Conservation (phyloP, 148 eudicot species). For the Cornus suecica region DNA sequence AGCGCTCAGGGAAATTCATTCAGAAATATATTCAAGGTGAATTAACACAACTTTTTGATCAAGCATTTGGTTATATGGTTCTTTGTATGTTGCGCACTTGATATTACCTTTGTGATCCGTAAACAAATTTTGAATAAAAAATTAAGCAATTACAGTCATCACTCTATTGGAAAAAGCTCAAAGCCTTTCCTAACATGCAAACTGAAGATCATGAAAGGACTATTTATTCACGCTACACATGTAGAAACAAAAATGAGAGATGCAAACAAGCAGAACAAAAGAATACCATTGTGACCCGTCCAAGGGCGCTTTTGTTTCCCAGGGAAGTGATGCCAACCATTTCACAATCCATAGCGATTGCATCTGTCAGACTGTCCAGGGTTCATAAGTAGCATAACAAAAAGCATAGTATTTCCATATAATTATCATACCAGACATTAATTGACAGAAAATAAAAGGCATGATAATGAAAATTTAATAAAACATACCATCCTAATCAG, state of each 20-base stretch:
- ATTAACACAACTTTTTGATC: too few relatives aligned
- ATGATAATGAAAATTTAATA: background rate
- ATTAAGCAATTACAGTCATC: too few relatives aligned
- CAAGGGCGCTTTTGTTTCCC: slow-evolving; percentile 97
- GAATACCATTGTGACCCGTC: slow-evolving; percentile 86
- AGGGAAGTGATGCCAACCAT: slow-evolving; percentile 89
- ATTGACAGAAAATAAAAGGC: background rate
- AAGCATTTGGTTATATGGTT: too few relatives aligned
- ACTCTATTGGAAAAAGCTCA: too few relatives aligned
- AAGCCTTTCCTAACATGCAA: too few relatives aligned
- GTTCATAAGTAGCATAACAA: slow-evolving; percentile 5
- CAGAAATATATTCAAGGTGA: too few relatives aligned
- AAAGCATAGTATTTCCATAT: slow-evolving; percentile 7
- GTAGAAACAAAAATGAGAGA: background rate
- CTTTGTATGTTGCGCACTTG: too few relatives aligned
- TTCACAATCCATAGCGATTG: slow-evolving; percentile 91
- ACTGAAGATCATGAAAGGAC: too few relatives aligned
- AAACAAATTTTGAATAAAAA: too few relatives aligned
- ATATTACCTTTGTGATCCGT: too few relatives aligned
- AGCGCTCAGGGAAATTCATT: too few relatives aligned
- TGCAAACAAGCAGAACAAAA: slow-evolving; percentile 5
- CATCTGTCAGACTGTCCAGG: slow-evolving; percentile 59
- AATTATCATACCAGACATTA: background rate
- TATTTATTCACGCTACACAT: background rate
- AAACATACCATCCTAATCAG: too few relatives aligned